phyloP scores from a whole-genome alignment of 148 eudicot species.

The Amaranthus palmeri region DNA sequence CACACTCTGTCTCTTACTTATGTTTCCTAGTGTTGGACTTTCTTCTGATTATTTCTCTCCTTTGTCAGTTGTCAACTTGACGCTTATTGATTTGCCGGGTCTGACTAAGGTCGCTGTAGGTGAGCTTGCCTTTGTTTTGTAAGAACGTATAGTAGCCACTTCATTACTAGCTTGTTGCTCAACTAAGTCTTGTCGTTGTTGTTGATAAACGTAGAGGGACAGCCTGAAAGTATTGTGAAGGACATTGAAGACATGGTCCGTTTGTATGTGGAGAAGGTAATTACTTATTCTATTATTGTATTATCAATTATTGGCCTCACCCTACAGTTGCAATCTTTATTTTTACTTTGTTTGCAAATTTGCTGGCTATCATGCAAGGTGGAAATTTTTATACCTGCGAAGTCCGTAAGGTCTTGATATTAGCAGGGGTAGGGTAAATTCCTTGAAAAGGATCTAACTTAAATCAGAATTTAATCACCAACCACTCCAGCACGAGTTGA shows the following conservation, averaged over 20 bases:
- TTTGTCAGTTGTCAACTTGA: constrained; percentile 85
- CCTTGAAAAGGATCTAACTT: too few species aligned
- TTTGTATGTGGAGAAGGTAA: constrained; percentile 67
- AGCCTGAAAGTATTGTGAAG: constrained; percentile 61
- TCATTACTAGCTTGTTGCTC: neutral
- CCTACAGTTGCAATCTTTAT: neutral
- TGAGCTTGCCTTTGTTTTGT: constrained; percentile 31
- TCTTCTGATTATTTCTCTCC: constrained; percentile 17
- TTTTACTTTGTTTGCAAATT: neutral
- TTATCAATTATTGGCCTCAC: too few species aligned
- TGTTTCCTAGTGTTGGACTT: constrained; percentile 2
- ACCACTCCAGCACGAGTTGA: too few species aligned
- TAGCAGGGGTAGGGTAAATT: too few species aligned
- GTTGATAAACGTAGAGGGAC: constrained; percentile 53
- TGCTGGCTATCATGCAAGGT: neutral
- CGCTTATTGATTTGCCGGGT: constrained; percentile 90
- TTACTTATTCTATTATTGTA: neutral
- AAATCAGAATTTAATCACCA: too few species aligned
- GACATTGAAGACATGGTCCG: constrained; percentile 85
- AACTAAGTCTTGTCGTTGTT: neutral
- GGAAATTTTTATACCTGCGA: too few species aligned
- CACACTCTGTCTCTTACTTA: neutral
- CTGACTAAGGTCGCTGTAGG: constrained; percentile 97
- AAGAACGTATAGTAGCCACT: neutral
- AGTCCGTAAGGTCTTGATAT: too few species aligned